A percentile compares a stretch with the other conserved stretches of the same genome.
Evolutionary conservation across 2,329 filamentous ascomycete species (phyloP).

Genomic region (Pseudogymnoascus sp.): DNA sequence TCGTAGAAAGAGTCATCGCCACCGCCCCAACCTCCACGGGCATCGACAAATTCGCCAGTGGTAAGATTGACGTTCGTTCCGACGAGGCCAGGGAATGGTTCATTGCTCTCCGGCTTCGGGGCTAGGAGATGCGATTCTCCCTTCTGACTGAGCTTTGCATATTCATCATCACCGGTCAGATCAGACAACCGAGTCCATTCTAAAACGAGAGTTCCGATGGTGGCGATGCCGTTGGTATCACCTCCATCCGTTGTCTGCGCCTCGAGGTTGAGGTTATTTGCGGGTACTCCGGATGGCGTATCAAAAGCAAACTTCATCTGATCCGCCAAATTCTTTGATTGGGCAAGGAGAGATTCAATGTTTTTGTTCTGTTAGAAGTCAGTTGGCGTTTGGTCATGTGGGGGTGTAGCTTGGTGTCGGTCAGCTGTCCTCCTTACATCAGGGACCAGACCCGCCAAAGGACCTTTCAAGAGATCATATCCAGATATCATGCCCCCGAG

Average conservation of each 20-base stretch:
- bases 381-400: slow-evolving; percentile 22
- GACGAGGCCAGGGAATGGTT: slow-evolving; percentile 72
- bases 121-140: slow-evolving; percentile 64
- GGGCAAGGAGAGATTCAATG: slow-evolving; percentile 54
- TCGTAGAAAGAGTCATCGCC: slow-evolving; percentile 79
- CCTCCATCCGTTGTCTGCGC: slow-evolving; percentile 44
- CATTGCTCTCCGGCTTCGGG: slow-evolving; percentile 52
- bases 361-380: slow-evolving; percentile 23
- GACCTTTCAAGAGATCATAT: slow-evolving; percentile 66
- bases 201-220: slow-evolving; percentile 68
- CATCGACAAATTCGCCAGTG: slow-evolving; percentile 61
- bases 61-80: slow-evolving; percentile 59
- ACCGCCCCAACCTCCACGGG: slow-evolving; percentile 66
- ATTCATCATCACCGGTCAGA: slow-evolving; percentile 59
- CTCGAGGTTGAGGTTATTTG: slow-evolving; percentile 58
- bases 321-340: slow-evolving; percentile 64
- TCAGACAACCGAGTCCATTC: slow-evolving; percentile 81
- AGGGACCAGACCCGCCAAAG: slow-evolving; percentile 45
- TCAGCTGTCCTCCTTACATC: slow-evolving; percentile 26
- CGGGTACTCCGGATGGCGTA: slow-evolving; percentile 67
- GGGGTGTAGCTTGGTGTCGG: slow-evolving; percentile 13
- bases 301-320: slow-evolving; percentile 71
- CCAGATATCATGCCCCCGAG: slow-evolving; percentile 68
- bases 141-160: slow-evolving; percentile 58
- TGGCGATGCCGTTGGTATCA: slow-evolving; percentile 64